Conservation (phyloP, 495 filamentous ascomycete genomes). For the Penicillium chermesinum region DNA sequence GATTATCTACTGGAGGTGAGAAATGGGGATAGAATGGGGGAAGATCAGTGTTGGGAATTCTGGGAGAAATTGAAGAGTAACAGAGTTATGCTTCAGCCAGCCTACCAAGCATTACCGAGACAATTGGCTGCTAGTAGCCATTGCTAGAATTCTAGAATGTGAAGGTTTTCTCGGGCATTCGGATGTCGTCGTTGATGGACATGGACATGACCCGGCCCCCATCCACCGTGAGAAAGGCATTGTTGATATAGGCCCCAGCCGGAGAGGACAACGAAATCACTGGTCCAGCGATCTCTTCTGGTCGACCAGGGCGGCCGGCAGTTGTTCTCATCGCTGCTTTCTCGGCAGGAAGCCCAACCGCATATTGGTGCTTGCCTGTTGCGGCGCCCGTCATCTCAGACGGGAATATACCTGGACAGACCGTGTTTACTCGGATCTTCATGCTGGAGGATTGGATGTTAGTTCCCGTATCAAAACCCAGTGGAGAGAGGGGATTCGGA, state of each 20-base stretch:
- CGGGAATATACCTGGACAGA: conserved; percentile 44
- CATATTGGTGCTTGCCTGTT: conserved; percentile 6
- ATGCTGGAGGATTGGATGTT: too few species aligned
- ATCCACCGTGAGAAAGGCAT: conserved; percentile 9
- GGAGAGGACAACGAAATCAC: conserved; percentile 4
- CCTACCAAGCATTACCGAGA: not conserved
- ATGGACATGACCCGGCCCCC: conserved; percentile 10
- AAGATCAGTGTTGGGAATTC: too few species aligned
- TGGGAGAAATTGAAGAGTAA: too few species aligned
- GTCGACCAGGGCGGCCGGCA: conserved; percentile 6
- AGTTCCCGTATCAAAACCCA: too few species aligned
- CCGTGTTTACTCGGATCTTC: conserved; percentile 37
- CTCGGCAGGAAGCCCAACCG: conserved; percentile 4
- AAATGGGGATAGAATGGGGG: too few species aligned
- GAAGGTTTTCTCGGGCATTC: conserved; percentile 20
- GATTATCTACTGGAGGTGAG: too few species aligned
- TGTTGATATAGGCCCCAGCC: conserved; percentile 12
- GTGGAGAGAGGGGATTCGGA: too few species aligned
- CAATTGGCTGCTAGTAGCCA: too few species aligned
- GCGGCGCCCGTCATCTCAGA: conserved; percentile 15
- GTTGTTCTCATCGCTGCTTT: conserved; percentile 7
- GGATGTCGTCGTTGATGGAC: conserved; percentile 18
- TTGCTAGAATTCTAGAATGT: too few species aligned
- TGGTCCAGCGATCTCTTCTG: conserved; percentile 9
- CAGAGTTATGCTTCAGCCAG: not conserved